A percentile compares a stretch with the other conserved stretches of the same genome.
Conservation (phyloP, 345 rosid genomes). For the Iberis pinnata region DNA sequence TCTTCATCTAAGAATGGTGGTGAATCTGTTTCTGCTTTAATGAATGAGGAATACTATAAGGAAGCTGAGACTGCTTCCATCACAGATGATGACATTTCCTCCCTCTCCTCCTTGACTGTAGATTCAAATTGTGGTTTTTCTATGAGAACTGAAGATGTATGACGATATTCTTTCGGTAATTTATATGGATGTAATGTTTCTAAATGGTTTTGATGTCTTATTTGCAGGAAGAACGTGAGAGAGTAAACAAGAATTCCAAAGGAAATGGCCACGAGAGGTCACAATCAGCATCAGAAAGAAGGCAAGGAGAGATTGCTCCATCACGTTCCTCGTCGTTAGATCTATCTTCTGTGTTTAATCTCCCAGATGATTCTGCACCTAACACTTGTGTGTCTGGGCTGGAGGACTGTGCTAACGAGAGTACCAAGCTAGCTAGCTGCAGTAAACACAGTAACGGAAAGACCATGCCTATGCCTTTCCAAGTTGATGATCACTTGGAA, state of each 20-base stretch:
- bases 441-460: neutral
- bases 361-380: constrained; percentile 20
- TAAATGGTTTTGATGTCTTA: constrained; percentile 11
- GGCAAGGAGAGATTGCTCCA: constrained; percentile 2
- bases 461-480: constrained; percentile 17
- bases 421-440: constrained; percentile 6
- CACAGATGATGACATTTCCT: constrained; percentile 73
- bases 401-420: constrained; percentile 18
- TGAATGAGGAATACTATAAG: constrained; percentile 71
- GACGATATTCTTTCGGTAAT: neutral
- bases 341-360: constrained; percentile 31
- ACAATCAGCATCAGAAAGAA: constrained; percentile 24
- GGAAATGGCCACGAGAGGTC: constrained; percentile 33
- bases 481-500: constrained; percentile 13
- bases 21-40: constrained; percentile 67
- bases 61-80: constrained; percentile 69
- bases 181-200: neutral
- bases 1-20: constrained; percentile 42
- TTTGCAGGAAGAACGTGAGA: constrained; percentile 49
- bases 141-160: constrained; percentile 42
- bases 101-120: constrained; percentile 58
- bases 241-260: constrained; percentile 22
- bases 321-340: constrained; percentile 26
- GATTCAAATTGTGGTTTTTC: constrained; percentile 45
- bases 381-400: constrained; percentile 9